Evolutionary conservation across 495 filamentous ascomycete genomes (phyloP).

Genomic region (Penicillium malachiteum): DNA sequence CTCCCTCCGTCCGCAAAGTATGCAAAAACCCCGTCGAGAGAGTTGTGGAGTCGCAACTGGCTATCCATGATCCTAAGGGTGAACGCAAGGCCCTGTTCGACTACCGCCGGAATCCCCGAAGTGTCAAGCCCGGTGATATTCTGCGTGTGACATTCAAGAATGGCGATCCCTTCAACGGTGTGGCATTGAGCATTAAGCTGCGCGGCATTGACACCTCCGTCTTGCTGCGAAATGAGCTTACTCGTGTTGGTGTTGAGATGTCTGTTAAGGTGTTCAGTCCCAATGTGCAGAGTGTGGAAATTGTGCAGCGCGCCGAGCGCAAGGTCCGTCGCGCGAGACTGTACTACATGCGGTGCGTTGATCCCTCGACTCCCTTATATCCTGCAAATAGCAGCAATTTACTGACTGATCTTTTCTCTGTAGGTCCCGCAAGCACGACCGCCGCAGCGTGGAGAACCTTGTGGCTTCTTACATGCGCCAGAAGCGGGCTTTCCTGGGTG

Average conservation of each 20-base stretch:
- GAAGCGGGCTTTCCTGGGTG: slow-evolving; percentile 49
- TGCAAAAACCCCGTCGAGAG: slow-evolving; percentile 61
- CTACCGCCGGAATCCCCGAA: slow-evolving; percentile 66
- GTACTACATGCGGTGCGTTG: slow-evolving; percentile 82
- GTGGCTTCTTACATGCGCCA: slow-evolving; percentile 66
- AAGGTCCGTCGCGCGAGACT: slow-evolving; percentile 83
- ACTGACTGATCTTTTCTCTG: slow-evolving; percentile 2
- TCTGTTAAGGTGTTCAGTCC: slow-evolving; percentile 92
- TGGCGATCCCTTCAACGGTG: slow-evolving; percentile 88
- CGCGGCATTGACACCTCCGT: slow-evolving; percentile 84
- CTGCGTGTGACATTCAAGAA: slow-evolving; percentile 78
- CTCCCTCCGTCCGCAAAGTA: slow-evolving; percentile 38
- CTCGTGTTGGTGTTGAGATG: slow-evolving; percentile 90
- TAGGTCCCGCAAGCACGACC: slow-evolving; percentile 65
- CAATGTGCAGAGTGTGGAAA: slow-evolving; percentile 85
- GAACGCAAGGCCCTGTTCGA: slow-evolving; percentile 79
- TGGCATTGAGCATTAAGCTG: slow-evolving; percentile 79
- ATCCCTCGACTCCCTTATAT: slow-evolving; percentile 24
- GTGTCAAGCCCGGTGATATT: slow-evolving; percentile 79
- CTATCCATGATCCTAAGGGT: slow-evolving; percentile 76
- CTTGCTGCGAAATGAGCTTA: slow-evolving; percentile 77
- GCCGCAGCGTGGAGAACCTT: slow-evolving; percentile 68
- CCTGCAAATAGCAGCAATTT: slow-evolving; percentile 23
- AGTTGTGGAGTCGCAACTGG: slow-evolving; percentile 64
- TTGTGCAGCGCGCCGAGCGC: slow-evolving; percentile 82